Base-by-base conservation (phyloP, 805 yeast genomes). In the Kuraishia hungarica region DNA sequence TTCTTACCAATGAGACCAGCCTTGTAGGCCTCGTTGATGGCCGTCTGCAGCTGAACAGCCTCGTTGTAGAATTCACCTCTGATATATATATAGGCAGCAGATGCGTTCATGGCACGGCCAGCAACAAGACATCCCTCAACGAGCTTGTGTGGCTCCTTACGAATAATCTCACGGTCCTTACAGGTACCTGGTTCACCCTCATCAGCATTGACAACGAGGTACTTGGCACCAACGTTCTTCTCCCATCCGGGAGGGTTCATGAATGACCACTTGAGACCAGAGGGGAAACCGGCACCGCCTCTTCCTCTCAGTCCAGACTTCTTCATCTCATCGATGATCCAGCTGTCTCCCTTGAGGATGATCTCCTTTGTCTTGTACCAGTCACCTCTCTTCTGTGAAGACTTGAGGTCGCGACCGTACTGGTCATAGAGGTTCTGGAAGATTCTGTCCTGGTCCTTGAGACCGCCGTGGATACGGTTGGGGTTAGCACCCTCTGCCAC, bases 181-280 rank as follows among this genome's bases (percentile, higher is more conserved):
- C 96, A 89, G 53, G 96, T 89, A 58, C 96, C 96, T 15, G 96
- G 96, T 72, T 89, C 96, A 64, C 96, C 96, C 74, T 89, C 96
- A 75, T 89, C 96, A 55, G 96, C 96, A 71, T 89, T 89, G 64
- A 89, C 90, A 52, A 89, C 96, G 62, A 89, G 78, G 68, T 88
- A 88, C 66, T 96, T 81, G 58, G 96, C 94, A n/a, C 96, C 96
- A 17, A 73, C 73, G 72, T 89, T 89, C 67, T 89, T 89, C 59
- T 89, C 96, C 96, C 96, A 89, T 57, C 94, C 94, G 55, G 96
- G 96, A 51, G 96, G 96, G 73, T 89, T 89, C 96, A 89, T 89
- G 68, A 89, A 89, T 23, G 94, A 87, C 96, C 96, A 89, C 72
- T 89, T 89, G 66, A 89, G 79, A 35, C 96, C 96, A 23, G 91